Evolutionary conservation across 2,329 filamentous ascomycete species (phyloP).

Genomic region (Fusarium humuli): DNA sequence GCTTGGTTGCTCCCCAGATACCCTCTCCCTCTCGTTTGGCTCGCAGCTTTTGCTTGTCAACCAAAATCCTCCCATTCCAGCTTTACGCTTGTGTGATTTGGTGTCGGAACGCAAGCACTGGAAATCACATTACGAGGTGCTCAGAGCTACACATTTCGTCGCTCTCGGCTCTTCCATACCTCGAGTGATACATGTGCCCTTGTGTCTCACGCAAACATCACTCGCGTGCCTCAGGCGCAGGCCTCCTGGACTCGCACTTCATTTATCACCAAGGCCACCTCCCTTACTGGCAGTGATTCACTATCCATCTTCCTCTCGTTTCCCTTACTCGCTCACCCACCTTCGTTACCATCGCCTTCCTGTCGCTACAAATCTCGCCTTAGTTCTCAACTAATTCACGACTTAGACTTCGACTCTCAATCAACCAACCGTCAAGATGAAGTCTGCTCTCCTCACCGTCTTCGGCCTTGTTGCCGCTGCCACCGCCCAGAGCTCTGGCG

Average conservation of each 20-base stretch:
- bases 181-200: conserved; percentile 42
- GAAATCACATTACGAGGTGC: conserved; percentile 33
- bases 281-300: conserved; percentile 31
- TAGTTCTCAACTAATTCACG: conserved; percentile 21
- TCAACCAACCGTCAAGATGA: conserved; percentile 59
- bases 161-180: conserved; percentile 35
- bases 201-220: conserved; percentile 51
- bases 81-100: conserved; percentile 10
- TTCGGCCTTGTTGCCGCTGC: conserved; percentile 56
- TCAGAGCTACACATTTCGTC: conserved; percentile 23
- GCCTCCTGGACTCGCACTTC: conserved; percentile 14
- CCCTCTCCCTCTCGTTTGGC: neutral
- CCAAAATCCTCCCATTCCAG: conserved; percentile 16
- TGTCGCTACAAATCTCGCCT: conserved; percentile 13
- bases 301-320: conserved; percentile 6
- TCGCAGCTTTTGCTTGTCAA: conserved; percentile 1
- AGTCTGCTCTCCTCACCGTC: conserved; percentile 59
- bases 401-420: conserved; percentile 30
- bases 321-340: conserved; percentile 18
- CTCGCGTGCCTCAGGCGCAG: conserved; percentile 20
- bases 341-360: conserved; percentile 15
- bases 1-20: conserved; percentile 1
- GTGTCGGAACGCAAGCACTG: conserved; percentile 16
- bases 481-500: conserved; percentile 55
- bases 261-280: conserved; percentile 26